Conservation (phyloP, 192 early-diverging fungal species). For the Rhizophagus prolifer region DNA sequence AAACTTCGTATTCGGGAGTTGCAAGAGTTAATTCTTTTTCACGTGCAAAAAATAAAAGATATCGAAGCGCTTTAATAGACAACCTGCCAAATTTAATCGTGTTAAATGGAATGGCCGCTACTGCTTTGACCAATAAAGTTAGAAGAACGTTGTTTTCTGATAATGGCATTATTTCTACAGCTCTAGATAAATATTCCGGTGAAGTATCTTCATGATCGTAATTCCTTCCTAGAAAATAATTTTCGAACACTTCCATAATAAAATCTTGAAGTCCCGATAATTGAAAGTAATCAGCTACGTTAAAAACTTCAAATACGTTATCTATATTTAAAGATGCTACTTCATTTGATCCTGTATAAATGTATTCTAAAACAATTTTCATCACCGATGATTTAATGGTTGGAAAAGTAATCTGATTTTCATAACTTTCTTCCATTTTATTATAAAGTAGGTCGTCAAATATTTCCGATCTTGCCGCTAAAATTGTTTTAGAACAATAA, state of each 20-base stretch:
- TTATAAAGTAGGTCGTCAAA: constrained; percentile 5
- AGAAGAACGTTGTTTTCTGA: not conserved
- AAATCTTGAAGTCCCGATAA: too few relatives aligned
- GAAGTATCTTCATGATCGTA: not conserved
- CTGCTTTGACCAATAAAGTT: not conserved
- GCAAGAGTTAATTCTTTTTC: not conserved
- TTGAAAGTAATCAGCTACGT: too few relatives aligned
- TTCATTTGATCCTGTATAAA: not conserved
- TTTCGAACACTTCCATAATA: not conserved
- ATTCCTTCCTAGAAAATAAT: too few relatives aligned
- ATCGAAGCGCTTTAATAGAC: not conserved
- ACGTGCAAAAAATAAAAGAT: too few relatives aligned
- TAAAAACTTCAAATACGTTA: too few relatives aligned
- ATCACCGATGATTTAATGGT: constrained; percentile 1
- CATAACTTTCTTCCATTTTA: constrained; percentile 8
- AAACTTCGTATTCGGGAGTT: constrained; percentile 5
- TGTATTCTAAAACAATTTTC: constrained; percentile 17
- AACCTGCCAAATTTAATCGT: not conserved
- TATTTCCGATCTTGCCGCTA: too few relatives aligned
- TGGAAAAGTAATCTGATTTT: constrained; percentile 4
- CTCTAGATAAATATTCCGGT: not conserved
- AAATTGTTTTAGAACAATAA: too few relatives aligned
- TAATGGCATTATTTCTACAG: not conserved
- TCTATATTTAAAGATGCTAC: not conserved
- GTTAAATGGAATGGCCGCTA: not conserved